Conservation (phyloP, 177 flowering plant species). For the Vitis hybrid region DNA sequence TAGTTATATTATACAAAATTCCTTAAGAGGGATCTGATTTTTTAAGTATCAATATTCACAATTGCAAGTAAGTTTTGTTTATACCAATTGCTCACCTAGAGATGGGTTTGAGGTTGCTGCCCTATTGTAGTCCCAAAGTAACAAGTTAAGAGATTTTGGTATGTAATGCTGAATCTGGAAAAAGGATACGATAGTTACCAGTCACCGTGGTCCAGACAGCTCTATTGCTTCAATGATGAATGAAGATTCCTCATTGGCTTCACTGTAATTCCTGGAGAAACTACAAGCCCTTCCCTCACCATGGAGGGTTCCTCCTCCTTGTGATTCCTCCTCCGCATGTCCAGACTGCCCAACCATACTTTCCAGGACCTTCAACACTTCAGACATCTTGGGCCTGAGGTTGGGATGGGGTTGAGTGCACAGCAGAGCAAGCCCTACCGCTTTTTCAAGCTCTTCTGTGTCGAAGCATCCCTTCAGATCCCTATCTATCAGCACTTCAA, state of each 20-base stretch:
- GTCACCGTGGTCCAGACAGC: slow-evolving; percentile 95
- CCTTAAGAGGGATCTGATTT: no score
- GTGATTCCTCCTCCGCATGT: slow-evolving; percentile 48
- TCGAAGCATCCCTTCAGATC: slow-evolving; percentile 68
- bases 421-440: slow-evolving; percentile 58
- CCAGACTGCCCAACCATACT: slow-evolving; percentile 40
- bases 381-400: slow-evolving; percentile 86
- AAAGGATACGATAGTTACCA: neutral
- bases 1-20: no score
- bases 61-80: no score
- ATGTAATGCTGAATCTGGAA: slow-evolving; percentile 1
- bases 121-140: no score
- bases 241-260: slow-evolving; percentile 60
- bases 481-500: slow-evolving; percentile 69
- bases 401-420: slow-evolving; percentile 78
- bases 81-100: no score
- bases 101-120: no score
- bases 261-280: slow-evolving; percentile 56
- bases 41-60: no score
- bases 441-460: slow-evolving; percentile 53
- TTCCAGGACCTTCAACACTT: slow-evolving; percentile 70
- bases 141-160: no score
- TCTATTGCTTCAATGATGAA: slow-evolving; percentile 91
- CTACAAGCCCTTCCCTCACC: slow-evolving; percentile 39
- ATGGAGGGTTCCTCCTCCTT: slow-evolving; percentile 30